Evolutionary conservation across 148 eudicot species (phyloP).

Genomic region (Fagopyrum tataricum): DNA sequence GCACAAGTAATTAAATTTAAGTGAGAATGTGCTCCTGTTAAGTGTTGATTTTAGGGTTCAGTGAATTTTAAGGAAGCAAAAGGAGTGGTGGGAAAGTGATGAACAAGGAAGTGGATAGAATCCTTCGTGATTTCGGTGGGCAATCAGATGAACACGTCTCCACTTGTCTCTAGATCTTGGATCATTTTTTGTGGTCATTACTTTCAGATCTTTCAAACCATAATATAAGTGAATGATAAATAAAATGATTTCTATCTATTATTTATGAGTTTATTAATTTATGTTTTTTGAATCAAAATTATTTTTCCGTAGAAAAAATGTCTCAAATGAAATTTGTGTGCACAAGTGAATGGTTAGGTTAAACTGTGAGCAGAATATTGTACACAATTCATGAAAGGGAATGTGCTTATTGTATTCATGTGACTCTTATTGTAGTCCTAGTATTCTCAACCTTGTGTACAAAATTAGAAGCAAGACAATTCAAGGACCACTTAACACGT

Average conservation of each 20-base stretch:
- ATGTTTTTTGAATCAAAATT: no score
- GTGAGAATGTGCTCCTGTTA: not conserved
- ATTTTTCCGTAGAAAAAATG: not conserved
- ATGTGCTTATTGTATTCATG: not conserved
- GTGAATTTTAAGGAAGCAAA: not conserved
- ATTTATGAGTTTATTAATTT: no score
- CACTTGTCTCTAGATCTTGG: not conserved
- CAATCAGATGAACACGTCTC: constrained; percentile 7
- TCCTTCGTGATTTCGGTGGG: not conserved
- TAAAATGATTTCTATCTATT: no score
- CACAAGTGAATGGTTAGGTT: not conserved
- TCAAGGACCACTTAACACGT: not conserved
- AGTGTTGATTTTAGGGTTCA: not conserved
- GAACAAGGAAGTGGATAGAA: constrained; percentile 6
- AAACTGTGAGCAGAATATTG: not conserved
- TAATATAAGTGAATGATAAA: not conserved
- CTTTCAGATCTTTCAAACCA: not conserved
- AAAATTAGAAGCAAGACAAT: not conserved
- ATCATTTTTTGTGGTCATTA: not conserved
- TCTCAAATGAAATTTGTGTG: not conserved
- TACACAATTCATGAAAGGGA: not conserved
- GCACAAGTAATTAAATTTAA: not conserved
- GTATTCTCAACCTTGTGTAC: not conserved
- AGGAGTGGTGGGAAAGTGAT: not conserved
- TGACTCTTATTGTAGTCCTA: not conserved